These are phyloP conservation scores for Lasiosphaeria ovina DNA, from an alignment of 495 filamentous ascomycete species.

Conservation along the genomic window DNA sequence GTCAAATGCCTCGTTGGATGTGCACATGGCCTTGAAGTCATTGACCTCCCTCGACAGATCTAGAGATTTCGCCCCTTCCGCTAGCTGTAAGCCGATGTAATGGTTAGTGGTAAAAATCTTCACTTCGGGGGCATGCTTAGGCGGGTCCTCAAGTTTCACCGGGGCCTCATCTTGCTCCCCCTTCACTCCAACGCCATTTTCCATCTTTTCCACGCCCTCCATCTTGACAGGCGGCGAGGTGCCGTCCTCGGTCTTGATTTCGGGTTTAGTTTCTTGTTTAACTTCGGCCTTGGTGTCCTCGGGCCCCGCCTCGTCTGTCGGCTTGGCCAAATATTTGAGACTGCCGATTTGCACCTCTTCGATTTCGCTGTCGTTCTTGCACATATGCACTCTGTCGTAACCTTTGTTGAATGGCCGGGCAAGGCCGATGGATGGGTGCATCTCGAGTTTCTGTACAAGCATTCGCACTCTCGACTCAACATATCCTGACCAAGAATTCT, in stretches of 20 bases:
- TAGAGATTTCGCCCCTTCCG: conserved; percentile 53
- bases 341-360: conserved; percentile 67
- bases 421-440: conserved; percentile 67
- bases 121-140: conserved; percentile 21
- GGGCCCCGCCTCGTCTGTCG: conserved; percentile 54
- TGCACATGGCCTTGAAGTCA: conserved; percentile 71
- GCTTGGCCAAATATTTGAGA: conserved; percentile 62
- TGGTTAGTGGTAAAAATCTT: conserved; percentile 34
- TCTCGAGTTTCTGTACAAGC: conserved; percentile 77
- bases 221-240: conserved; percentile 11
- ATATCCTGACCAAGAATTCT: conserved; percentile 82
- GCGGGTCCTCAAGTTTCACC: conserved; percentile 25
- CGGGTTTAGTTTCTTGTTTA: conserved; percentile 41
- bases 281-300: conserved; percentile 35
- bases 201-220: conserved; percentile 25
- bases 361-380: conserved; percentile 67
- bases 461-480: conserved; percentile 90
- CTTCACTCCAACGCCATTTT: conserved; percentile 14
- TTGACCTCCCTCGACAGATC: conserved; percentile 70
- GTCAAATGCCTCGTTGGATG: conserved; percentile 63
- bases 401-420: conserved; percentile 93
- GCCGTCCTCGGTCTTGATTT: conserved; percentile 27
- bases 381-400: conserved; percentile 75
- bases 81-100: conserved; percentile 37
- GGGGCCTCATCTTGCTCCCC: conserved; percentile 16